phyloP scores from a whole-genome alignment of 768 basidiomycete species.

The Mycena floridula region DNA sequence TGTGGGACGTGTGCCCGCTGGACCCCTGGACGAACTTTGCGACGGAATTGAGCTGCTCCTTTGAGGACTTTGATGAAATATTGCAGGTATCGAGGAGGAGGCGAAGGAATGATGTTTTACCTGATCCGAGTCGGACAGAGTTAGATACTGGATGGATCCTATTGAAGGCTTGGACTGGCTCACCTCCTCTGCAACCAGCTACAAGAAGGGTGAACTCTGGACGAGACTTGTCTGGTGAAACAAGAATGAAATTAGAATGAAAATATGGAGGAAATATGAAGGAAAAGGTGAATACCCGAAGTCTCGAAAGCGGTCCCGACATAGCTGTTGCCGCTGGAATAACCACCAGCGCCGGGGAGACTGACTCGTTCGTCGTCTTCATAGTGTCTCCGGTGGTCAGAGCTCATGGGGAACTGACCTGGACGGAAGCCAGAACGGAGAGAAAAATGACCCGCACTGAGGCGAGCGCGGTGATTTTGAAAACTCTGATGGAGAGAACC shows the following conservation, averaged over 20 bases:
- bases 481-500: constrained; percentile 36
- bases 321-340: constrained; percentile 20
- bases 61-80: constrained; percentile 53
- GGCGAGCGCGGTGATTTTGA: constrained; percentile 65
- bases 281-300: constrained; percentile 8
- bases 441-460: constrained; percentile 50
- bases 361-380: constrained; percentile 33
- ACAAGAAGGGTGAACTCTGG: constrained; percentile 65
- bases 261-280: not conserved
- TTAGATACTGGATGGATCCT: constrained; percentile 11
- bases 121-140: constrained; percentile 36
- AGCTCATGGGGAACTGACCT: constrained; percentile 54
- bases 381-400: constrained; percentile 43
- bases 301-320: constrained; percentile 11
- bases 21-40: constrained; percentile 79
- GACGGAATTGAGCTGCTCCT: constrained; percentile 74
- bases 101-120: constrained; percentile 84
- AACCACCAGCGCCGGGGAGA: constrained; percentile 16
- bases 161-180: constrained; percentile 18
- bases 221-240: not conserved
- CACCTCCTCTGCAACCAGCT: constrained; percentile 71
- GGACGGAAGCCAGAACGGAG: constrained; percentile 44
- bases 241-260: not conserved
- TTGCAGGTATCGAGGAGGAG: constrained; percentile 78
- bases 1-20: constrained; percentile 65